Conservation (phyloP, 768 basidiomycete species). For the Lactifluus piperatus region DNA sequence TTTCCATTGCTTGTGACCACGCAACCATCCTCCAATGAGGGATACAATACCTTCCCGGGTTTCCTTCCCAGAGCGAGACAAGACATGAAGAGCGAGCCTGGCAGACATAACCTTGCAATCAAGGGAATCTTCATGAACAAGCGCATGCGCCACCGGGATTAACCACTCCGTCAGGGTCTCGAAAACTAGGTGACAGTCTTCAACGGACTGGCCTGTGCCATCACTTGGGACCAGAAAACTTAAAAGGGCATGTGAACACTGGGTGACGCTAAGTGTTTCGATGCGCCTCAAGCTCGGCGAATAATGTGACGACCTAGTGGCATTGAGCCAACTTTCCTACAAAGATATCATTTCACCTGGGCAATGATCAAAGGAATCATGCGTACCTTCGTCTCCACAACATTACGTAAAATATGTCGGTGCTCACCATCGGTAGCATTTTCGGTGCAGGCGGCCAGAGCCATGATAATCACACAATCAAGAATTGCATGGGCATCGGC, state of each 20-base stretch:
- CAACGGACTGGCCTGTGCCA: constrained; percentile 9
- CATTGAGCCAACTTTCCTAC: constrained; percentile 8
- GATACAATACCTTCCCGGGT: constrained; percentile 19
- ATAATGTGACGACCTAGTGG: constrained; percentile 23
- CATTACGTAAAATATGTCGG: not conserved
- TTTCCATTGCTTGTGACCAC: constrained; percentile 3
- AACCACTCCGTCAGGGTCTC: constrained; percentile 36
- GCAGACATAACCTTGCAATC: constrained; percentile 36
- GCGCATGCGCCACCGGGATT: constrained; percentile 39
- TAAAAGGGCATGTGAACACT: constrained; percentile 30
- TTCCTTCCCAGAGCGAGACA: constrained; percentile 21
- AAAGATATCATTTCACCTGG: not conserved
- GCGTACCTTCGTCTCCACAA: not conserved
- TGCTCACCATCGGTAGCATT: constrained; percentile 30
- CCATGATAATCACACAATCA: constrained; percentile 39
- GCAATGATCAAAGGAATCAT: not conserved
- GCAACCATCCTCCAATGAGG: constrained; percentile 29
- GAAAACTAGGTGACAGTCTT: constrained; percentile 29
- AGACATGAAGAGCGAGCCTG: constrained; percentile 35
- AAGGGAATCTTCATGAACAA: constrained; percentile 26
- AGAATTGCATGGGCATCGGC: constrained; percentile 27
- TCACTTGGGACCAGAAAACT: constrained; percentile 25
- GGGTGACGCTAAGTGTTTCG: constrained; percentile 38
- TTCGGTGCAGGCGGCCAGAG: constrained; percentile 39
- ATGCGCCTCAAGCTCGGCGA: constrained; percentile 41